Evolutionary conservation across 495 filamentous ascomycete species (phyloP), one percentile per base, ranked within the genome.

Genomic region (Podospora anserina): DNA sequence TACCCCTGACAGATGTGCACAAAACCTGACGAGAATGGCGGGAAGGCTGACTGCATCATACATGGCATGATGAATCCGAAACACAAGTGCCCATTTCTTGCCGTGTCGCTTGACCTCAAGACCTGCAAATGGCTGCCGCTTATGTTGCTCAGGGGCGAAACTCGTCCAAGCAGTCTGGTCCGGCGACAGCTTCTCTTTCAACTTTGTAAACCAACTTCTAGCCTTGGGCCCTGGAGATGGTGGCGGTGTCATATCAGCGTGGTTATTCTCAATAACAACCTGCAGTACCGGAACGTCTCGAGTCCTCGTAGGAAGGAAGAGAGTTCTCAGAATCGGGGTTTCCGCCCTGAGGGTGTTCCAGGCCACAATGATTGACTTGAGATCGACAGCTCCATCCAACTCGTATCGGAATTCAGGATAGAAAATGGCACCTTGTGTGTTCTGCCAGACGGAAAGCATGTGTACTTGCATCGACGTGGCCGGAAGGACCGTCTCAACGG

Each of bases 11-110:
- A 78, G 18, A 44, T 80, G 62, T 2, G 69, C 60, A 2, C 64
- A 13, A 18, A 83, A 78, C 5, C 74, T 69, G 30, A 65, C 57
- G 68, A 78, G 68, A 18, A 94, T 84, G 11, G 80, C 67, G 3
- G 85, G 79, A 15, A 95, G 77, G 61, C 90, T 90, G 57, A 89
- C 78, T 1, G 89, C 91, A 78, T 96, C 92, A 70, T 93, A 95
- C 5, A 95, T 75, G 4, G 92, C 90, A 77, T 96, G 92, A 66
- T 93, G 88, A 13, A 92, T 85, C 7, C 80, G 82, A 3, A 91
- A 71, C 11, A 74, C 69, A 11, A 84, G 27, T 0, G 60, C 32
- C 74, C 66, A 79, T 30, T 57, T 67, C 49, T 32, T 70, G 1
- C 19, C 66, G 2, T 64, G 34, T 19, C 49, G 61, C 9, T 55